Base-by-base conservation (phyloP, 2,329 filamentous ascomycete species). In the Fusarium transvaalense region DNA sequence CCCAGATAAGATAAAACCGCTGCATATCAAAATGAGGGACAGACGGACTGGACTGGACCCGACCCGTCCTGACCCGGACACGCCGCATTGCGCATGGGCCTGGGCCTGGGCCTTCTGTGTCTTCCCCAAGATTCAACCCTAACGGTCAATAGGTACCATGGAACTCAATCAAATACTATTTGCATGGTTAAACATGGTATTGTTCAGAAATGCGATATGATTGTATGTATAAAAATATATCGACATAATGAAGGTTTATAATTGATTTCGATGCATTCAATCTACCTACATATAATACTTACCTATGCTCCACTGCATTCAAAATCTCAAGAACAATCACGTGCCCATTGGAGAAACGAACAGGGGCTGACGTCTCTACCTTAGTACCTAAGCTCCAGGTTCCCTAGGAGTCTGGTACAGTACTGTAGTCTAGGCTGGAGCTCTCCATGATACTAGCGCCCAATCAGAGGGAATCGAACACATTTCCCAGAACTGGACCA, bases 381-480 rank as follows among this genome's bases (percentile, higher is more conserved):
- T n/a, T n/a, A n/a, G n/a, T n/a, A 42, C 38, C 31, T 61, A 31
- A 62, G 41, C 59, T 62, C 57, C 21, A 32, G 23, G 34, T n/a
- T 42, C 27, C 45, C 29, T 59, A 39, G 35, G 38, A 51, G 42
- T 55, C n/a, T n/a, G n/a, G n/a, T n/a, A n/a, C n/a, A n/a, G n/a
- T n/a, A n/a, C n/a, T n/a, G n/a, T n/a, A n/a, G n/a, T n/a, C n/a
- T 29, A 48, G 48, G 41, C 51, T 58, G 61, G 56, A 69, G 68
- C 45, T 65, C 48, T 55, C 48, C 54, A 75, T 75, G 71, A 76
- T 72, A 68, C 59, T 66, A 65, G 67, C 65, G 56, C 62, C 72
- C 71, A 74, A 75, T 71, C 61, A 69, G 58, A 68, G 34, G 39
- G 67, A 77, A 75, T 66, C 76, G 75, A 78, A 77, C 77, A 78